Conservation (phyloP, 208 protist genomes). For the Leishmania gerbilli region DNA sequence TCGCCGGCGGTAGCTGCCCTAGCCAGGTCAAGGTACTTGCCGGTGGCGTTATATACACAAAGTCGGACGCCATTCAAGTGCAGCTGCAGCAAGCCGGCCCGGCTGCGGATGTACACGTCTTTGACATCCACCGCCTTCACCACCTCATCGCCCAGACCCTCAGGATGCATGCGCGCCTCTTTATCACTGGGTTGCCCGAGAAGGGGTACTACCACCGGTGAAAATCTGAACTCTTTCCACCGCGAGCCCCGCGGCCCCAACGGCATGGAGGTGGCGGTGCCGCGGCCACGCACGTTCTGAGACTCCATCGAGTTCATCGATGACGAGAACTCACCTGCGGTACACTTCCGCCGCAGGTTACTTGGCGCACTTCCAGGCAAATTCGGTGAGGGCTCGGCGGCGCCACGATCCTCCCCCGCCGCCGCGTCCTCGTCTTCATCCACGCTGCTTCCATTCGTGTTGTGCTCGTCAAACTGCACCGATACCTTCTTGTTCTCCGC, state of each 20-base stretch:
- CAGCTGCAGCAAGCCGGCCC: constrained; percentile 61
- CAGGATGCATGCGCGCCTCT: constrained; percentile 18
- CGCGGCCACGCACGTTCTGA: not conserved
- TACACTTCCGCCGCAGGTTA: not conserved
- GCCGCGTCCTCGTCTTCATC: constrained; percentile 25
- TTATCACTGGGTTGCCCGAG: constrained; percentile 4
- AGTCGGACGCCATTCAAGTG: constrained; percentile 87
- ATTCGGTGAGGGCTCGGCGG: not conserved
- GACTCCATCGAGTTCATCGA: not conserved
- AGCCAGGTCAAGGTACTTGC: constrained; percentile 70
- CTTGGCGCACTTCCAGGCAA: not conserved
- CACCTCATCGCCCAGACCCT: constrained; percentile 34
- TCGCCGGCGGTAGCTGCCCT: constrained; percentile 9
- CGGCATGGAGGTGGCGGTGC: not conserved
- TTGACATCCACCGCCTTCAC: constrained; percentile 63
- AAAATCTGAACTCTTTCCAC: constrained; percentile 18
- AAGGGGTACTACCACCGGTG: constrained; percentile 9
- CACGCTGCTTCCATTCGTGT: constrained; percentile 13
- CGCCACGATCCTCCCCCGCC: constrained; percentile 4
- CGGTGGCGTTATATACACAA: constrained; percentile 84
- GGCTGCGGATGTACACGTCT: constrained; percentile 57
- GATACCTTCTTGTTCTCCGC: constrained; percentile 49
- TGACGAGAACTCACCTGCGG: not conserved
- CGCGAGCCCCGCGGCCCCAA: constrained; percentile 11
- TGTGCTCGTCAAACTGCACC: constrained; percentile 60